Percentiles rank a stretch among this genome's conserved stretches.
These are phyloP conservation scores for Allium cepa DNA, from an alignment of 106 monocot genomes.

Conservation along the genomic window DNA sequence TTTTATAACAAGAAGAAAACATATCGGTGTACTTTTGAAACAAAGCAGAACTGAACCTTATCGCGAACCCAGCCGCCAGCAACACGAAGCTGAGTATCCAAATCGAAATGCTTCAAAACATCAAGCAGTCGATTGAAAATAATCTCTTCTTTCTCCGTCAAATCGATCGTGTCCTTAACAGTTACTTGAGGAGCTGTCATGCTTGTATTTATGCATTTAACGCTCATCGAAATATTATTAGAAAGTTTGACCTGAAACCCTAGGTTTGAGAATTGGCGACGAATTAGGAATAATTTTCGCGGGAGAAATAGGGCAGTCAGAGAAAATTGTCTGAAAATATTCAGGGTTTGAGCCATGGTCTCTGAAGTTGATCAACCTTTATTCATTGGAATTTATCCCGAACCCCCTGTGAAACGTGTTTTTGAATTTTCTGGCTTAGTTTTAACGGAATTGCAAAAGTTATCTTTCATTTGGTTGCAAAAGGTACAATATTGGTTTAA, in stretches of 20 bases:
- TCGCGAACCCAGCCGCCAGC: slow-evolving; percentile 98
- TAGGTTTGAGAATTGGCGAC: slow-evolving; percentile 9
- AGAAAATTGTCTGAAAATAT: not conserved
- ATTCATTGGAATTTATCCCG: too few relatives aligned
- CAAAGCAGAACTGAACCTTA: slow-evolving; percentile 33
- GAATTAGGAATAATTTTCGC: not conserved
- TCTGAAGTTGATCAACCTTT: too few relatives aligned
- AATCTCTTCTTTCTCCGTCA: slow-evolving; percentile 60
- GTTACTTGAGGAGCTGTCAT: slow-evolving; percentile 4
- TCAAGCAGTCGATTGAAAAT: slow-evolving; percentile 73
- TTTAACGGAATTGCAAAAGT: too few relatives aligned
- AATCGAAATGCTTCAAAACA: slow-evolving; percentile 59
- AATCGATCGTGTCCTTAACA: slow-evolving; percentile 54
- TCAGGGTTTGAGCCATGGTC: not conserved
- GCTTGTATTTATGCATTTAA: not conserved
- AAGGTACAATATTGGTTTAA: too few relatives aligned
- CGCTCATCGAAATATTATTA: not conserved
- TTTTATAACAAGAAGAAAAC: too few relatives aligned
- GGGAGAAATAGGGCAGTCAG: not conserved
- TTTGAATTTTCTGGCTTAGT: too few relatives aligned
- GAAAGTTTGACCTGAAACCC: slow-evolving; percentile 15
- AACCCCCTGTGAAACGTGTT: too few relatives aligned
- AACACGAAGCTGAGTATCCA: slow-evolving; percentile 74
- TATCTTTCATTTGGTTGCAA: too few relatives aligned
- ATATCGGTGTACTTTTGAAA: not conserved